phyloP scores from a whole-genome alignment of 306 rosid species.

The Aeschynomene evenia region DNA sequence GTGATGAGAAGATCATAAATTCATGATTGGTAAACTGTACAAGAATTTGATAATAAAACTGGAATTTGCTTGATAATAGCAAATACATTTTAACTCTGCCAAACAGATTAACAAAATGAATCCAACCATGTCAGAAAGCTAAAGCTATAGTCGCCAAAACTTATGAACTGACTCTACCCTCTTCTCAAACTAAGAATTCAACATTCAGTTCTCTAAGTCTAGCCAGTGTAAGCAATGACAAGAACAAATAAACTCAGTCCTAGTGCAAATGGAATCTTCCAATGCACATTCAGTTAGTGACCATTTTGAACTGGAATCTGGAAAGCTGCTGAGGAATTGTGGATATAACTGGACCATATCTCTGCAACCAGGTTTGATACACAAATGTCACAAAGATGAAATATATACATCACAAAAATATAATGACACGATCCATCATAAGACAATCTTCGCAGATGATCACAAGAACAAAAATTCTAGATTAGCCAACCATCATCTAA shows the following conservation, averaged over 20 bases:
- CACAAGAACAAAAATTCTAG: neutral
- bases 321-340: conserved; percentile 98
- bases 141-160: neutral
- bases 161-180: neutral
- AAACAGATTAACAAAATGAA: neutral
- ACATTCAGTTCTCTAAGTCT: conserved; percentile 29
- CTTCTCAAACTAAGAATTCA: conserved; percentile 12
- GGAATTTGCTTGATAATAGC: neutral
- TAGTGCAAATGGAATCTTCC: conserved; percentile 18
- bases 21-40: neutral
- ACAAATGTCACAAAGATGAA: conserved; percentile 4
- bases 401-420: neutral
- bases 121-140: neutral
- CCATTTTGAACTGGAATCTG: conserved; percentile 98
- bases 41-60: neutral
- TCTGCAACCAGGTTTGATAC: conserved; percentile 49
- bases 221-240: conserved; percentile 23
- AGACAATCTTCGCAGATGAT: neutral
- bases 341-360: conserved; percentile 97
- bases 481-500: neutral
- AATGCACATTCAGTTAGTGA: conserved; percentile 51
- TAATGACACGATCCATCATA: neutral
- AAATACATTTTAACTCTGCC: neutral
- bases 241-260: conserved; percentile 14
- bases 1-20: too few relatives aligned